Evolutionary conservation across 2,329 filamentous ascomycete species (phyloP), one percentile per base, ranked within the genome.

Genomic region (Fusarium penzigii): DNA sequence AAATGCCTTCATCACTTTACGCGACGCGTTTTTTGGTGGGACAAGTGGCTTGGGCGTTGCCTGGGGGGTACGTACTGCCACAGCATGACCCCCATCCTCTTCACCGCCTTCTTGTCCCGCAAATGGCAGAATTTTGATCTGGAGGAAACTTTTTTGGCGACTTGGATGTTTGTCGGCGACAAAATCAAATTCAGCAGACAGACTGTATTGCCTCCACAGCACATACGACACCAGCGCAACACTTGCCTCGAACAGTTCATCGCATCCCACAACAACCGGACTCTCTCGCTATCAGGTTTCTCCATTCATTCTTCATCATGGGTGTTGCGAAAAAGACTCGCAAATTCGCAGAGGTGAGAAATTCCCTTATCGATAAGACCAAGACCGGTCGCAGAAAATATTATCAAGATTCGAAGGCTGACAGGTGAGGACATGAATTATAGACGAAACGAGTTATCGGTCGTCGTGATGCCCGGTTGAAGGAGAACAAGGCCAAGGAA

Each of bases 281-380:
- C 5, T 17, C n/a, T 12, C 20, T 39, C 8, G 4, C 14, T 39
- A 5, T 7, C 14, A 9, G 16, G 6, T n/a, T 29, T 12, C 40
- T 13, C 13, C 29, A 25, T 5, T 12, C 16, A 32, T 38, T 14
- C 16, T 10, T 46, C n/a, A 61, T 51, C 57, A 97, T 97, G 93
- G 92, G 92, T 75, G 84, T 92, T 63, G 84, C 87, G 58, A 96
- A 96, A 78, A 90, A 87, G 72, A 96, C 90, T 48, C 86, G 92
- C 77, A 97, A 97, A 78, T 97, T 96, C 72, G 93, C 86, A 45
- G 77, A 81, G 70, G 83, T 84, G 67, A 54, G 75, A 38, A 46
- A 25, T 25, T 25, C 48, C 44, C 51, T 59, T 64, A 65, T 68
- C 59, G 68, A 72, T 70, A 67, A 64, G 54, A 46, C 4, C 20